Conservation (phyloP, 371 early-diverging fungal genomes). For the Mortierella sp. region DNA sequence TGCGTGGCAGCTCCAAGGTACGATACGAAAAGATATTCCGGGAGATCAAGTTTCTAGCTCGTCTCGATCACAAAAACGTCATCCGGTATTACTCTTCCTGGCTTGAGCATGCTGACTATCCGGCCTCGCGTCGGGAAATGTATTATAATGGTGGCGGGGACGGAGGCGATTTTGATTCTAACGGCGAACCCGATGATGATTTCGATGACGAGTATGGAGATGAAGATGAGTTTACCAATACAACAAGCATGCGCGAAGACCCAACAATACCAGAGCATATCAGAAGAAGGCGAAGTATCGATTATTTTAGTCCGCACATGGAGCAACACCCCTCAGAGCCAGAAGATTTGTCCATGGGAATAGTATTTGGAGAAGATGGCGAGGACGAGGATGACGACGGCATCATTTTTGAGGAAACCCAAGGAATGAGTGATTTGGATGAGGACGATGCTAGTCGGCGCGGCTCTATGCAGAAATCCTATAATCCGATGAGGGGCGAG, state of each 20-base stretch:
- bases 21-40: conserved; percentile 86
- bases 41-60: conserved; percentile 92
- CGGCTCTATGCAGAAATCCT: background rate
- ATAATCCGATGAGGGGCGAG: conserved; percentile 8
- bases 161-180: conserved; percentile 26
- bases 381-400: conserved; percentile 26
- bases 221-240: conserved; percentile 48
- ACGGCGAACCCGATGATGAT: conserved; percentile 47
- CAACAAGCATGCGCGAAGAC: conserved; percentile 25
- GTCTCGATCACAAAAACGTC: conserved; percentile 90
- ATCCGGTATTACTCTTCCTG: conserved; percentile 95
- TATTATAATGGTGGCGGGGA: conserved; percentile 17
- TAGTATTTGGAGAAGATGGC: conserved; percentile 45
- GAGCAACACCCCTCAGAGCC: conserved; percentile 29
- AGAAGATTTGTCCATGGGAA: conserved; percentile 54
- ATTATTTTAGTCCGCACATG: conserved; percentile 37
- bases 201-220: conserved; percentile 55
- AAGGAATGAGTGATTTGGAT: conserved; percentile 12
- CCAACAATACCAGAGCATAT: background rate
- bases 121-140: conserved; percentile 31
- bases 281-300: conserved; percentile 30
- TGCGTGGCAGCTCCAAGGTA: conserved; percentile 61
- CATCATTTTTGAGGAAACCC: conserved; percentile 23
- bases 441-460: background rate
- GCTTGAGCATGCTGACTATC: conserved; percentile 80